These are phyloP conservation scores for Dalechampia spathulata DNA, from an alignment of 441 rosid genomes.

Conservation along the genomic window DNA sequence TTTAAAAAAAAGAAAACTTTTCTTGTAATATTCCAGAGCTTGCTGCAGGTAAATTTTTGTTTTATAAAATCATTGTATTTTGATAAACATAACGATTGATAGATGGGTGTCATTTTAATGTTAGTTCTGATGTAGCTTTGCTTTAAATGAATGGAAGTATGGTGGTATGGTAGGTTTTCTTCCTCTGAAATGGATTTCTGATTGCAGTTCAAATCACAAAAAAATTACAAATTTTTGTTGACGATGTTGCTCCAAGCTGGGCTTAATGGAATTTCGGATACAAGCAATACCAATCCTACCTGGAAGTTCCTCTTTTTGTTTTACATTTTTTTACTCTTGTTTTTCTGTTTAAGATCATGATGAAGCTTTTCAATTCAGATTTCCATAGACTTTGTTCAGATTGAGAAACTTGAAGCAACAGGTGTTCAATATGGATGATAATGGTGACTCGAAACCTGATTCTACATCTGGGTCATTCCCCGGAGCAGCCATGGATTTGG, in stretches of 20 bases:
- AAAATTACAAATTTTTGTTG: slow-evolving; percentile 30
- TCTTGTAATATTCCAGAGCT: background rate
- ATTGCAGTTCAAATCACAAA: slow-evolving; percentile 39
- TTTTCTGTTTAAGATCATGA: slow-evolving; percentile 54
- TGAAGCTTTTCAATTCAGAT: slow-evolving; percentile 8
- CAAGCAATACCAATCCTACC: slow-evolving; percentile 45
- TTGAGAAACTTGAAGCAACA: slow-evolving; percentile 17
- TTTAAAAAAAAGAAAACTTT: background rate
- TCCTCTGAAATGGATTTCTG: slow-evolving; percentile 57
- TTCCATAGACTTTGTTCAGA: slow-evolving; percentile 27
- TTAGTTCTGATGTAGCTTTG: background rate
- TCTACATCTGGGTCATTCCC: slow-evolving; percentile 34
- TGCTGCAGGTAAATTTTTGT: background rate
- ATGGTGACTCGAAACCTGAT: slow-evolving; percentile 32
- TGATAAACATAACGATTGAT: too few species aligned
- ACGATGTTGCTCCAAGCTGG: slow-evolving; percentile 57
- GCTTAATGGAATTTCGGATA: slow-evolving; percentile 45
- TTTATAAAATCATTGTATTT: too few species aligned
- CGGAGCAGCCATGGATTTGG: slow-evolving; percentile 68
- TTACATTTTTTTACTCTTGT: slow-evolving; percentile 41
- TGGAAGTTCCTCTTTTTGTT: slow-evolving; percentile 63
- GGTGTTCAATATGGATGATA: slow-evolving; percentile 50
- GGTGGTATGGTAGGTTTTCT: slow-evolving; percentile 33
- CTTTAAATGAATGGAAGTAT: slow-evolving; percentile 15
- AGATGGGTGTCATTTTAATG: background rate